Evolutionary conservation across 1,284 basidiomycete species (phyloP).

Genomic region (Afroboletus lepidellus): DNA sequence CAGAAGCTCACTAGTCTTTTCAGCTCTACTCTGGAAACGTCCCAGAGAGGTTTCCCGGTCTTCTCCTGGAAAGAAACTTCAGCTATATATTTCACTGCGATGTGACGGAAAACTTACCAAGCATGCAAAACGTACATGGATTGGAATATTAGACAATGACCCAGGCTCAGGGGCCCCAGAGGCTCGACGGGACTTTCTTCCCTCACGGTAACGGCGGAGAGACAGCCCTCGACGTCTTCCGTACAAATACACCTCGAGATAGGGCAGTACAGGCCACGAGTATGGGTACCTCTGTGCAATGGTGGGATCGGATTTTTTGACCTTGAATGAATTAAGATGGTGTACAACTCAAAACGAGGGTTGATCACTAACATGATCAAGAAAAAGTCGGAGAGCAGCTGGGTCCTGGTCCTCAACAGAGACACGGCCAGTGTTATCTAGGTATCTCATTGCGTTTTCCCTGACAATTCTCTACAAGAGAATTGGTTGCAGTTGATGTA

Average conservation of each 20-base stretch:
- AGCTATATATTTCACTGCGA: not conserved
- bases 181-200: too few species aligned
- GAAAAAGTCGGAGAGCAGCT: slow-evolving; percentile 7
- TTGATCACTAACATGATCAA: slow-evolving; percentile 14
- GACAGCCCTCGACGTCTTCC: not conserved
- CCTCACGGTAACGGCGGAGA: not conserved
- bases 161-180: not conserved
- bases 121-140: slow-evolving; percentile 14
- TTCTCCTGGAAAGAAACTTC: slow-evolving; percentile 7
- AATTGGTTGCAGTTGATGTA: not conserved
- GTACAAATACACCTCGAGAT: slow-evolving; percentile 19
- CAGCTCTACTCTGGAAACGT: not conserved
- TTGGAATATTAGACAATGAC: not conserved
- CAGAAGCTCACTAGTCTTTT: slow-evolving; percentile 2
- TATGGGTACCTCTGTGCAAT: slow-evolving; percentile 17
- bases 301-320: slow-evolving; percentile 10
- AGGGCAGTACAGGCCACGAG: slow-evolving; percentile 22
- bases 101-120: slow-evolving; percentile 9
- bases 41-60: slow-evolving; percentile 5
- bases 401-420: slow-evolving; percentile 16
- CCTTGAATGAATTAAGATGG: slow-evolving; percentile 9
- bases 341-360: not conserved
- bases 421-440: slow-evolving; percentile 1
- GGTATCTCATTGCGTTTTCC: not conserved
- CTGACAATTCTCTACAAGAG: not conserved